Conservation (phyloP, 2,329 filamentous ascomycete genomes). For the Hymenoscyphus occultus region DNA sequence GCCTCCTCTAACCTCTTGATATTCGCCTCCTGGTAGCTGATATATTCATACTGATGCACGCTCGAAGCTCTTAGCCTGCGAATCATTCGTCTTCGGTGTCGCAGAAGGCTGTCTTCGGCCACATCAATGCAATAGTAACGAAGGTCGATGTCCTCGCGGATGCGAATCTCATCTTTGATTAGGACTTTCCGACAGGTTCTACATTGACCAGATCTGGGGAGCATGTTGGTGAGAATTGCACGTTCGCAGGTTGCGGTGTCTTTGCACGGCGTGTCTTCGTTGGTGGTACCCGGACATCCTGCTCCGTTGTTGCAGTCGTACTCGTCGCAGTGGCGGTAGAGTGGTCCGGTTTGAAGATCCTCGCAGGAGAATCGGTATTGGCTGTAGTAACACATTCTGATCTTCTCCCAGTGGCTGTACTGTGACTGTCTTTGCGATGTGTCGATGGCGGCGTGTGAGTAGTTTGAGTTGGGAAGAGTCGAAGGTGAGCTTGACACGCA, state of each 20-base stretch:
- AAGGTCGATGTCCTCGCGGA: slow-evolving; percentile 1
- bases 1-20: slow-evolving; percentile 3
- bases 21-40: not conserved
- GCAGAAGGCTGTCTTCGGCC: not conserved
- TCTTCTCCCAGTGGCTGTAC: not conserved
- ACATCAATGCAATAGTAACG: slow-evolving; percentile 1
- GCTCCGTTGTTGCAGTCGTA: not conserved
- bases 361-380: slow-evolving; percentile 8
- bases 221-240: not conserved
- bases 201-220: not conserved
- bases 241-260: not conserved
- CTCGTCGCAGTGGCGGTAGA: not conserved
- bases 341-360: slow-evolving; percentile 2
- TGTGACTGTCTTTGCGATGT: no score
- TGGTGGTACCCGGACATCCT: not conserved
- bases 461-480: no score
- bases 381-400: slow-evolving; percentile 5
- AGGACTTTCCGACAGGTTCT: slow-evolving; percentile 6
- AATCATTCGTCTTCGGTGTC: slow-evolving; percentile 7
- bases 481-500: no score
- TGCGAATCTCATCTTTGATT: slow-evolving; percentile 2
- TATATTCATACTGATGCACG: not conserved
- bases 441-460: no score
- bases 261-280: not conserved
- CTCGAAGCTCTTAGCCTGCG: not conserved